Conservation (phyloP, 495 filamentous ascomycete species). For the Platismatia glauca region DNA sequence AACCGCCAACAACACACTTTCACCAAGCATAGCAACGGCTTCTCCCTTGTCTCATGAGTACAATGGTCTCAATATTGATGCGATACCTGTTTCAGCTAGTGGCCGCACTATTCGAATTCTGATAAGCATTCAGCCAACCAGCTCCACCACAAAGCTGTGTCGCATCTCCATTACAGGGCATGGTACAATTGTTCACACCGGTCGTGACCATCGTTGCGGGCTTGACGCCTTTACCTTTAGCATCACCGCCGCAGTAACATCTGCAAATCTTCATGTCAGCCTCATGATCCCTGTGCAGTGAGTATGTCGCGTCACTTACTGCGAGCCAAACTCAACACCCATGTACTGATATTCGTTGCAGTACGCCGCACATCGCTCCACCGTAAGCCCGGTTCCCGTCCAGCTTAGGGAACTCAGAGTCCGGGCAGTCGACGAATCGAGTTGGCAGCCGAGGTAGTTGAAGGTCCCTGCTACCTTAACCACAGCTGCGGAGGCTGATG, state of each 20-base stretch:
- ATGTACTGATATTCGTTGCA: neutral
- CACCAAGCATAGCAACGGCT: no score
- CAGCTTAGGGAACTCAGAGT: neutral
- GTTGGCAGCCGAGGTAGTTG: neutral
- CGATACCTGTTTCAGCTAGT: no score
- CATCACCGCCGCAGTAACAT: neutral
- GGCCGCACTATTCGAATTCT: neutral
- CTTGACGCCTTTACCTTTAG: neutral
- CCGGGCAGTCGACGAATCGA: neutral
- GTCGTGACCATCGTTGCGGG: neutral
- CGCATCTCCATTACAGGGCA: neutral
- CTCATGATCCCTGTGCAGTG: neutral
- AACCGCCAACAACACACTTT: no score
- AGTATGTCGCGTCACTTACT: neutral
- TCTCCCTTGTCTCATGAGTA: no score
- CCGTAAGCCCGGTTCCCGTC: neutral
- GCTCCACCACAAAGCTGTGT: neutral
- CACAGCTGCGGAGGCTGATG: neutral
- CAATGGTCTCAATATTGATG: no score
- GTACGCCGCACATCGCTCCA: neutral
- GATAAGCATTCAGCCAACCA: neutral
- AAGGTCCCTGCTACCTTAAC: neutral
- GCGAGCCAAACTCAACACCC: neutral
- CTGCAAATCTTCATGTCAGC: neutral
- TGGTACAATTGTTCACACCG: neutral